A percentile compares a stretch with the other conserved stretches of the same genome.
These are phyloP conservation scores for Phoma sp. DNA, from an alignment of 2,329 filamentous ascomycete genomes.

Conservation along the genomic window DNA sequence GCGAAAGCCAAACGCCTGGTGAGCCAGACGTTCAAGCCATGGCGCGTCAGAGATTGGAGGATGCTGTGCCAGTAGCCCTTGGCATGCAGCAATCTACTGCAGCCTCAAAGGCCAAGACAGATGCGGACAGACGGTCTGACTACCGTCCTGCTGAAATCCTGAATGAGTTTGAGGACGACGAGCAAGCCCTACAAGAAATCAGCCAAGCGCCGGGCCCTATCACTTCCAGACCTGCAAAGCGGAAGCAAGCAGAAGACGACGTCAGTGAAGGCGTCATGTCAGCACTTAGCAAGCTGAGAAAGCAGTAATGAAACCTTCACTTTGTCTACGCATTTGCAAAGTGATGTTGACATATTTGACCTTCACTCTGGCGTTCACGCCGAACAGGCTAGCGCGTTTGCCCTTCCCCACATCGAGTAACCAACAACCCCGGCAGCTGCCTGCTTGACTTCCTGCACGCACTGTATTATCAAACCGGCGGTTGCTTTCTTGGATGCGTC, in stretches of 20 bases:
- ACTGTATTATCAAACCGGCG: background rate
- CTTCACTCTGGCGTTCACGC: slow-evolving; percentile 2
- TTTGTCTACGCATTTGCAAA: background rate
- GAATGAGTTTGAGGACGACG: slow-evolving; percentile 49
- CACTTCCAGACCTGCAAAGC: slow-evolving; percentile 34
- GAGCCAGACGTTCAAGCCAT: slow-evolving; percentile 27
- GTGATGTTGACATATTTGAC: background rate
- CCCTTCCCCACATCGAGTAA: slow-evolving; percentile 14
- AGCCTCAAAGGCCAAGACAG: slow-evolving; percentile 24
- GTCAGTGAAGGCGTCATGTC: slow-evolving; percentile 65
- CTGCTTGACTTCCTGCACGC: background rate
- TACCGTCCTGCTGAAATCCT: slow-evolving; percentile 44
- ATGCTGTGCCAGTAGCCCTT: slow-evolving; percentile 39
- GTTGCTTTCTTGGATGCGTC: background rate
- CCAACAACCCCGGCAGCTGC: slow-evolving; percentile 8
- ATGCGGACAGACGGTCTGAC: slow-evolving; percentile 47
- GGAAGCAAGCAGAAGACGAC: slow-evolving; percentile 51
- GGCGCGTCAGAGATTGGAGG: slow-evolving; percentile 37
- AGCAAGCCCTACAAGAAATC: slow-evolving; percentile 53
- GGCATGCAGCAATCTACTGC: slow-evolving; percentile 29
- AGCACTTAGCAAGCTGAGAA: slow-evolving; percentile 62
- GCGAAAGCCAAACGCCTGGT: slow-evolving; percentile 19
- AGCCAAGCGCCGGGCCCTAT: slow-evolving; percentile 19
- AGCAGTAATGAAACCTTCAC: slow-evolving; percentile 26
- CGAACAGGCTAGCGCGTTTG: background rate